Conservation (phyloP, 225 moss, liverwort and hornwort species). For the Rhytidiadelphus loreus region DNA sequence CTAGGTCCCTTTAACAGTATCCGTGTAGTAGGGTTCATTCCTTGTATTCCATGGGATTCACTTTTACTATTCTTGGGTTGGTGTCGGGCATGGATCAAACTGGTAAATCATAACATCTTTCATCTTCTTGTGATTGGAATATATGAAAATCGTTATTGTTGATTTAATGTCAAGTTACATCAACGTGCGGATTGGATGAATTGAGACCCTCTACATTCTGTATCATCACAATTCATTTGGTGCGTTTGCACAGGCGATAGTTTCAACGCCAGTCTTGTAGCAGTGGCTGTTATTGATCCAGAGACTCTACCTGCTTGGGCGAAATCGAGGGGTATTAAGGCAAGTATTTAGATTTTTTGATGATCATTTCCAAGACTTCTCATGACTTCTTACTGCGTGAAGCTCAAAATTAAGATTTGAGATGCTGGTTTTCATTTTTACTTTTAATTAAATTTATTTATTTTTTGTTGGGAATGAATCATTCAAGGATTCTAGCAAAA, state of each 20-base stretch:
- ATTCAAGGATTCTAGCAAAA: neutral
- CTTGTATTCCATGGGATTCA: neutral
- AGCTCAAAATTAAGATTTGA: neutral
- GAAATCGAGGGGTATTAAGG: constrained; percentile 69
- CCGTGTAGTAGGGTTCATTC: neutral
- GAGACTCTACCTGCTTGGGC: constrained; percentile 80
- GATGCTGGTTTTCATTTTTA: neutral
- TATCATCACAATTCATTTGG: neutral
- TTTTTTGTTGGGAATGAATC: neutral
- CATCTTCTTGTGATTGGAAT: neutral
- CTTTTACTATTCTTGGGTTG: neutral
- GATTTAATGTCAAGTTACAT: neutral
- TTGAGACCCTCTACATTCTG: neutral
- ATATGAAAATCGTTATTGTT: neutral
- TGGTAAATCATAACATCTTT: neutral
- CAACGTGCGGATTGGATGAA: neutral
- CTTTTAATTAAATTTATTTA: neutral
- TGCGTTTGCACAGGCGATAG: constrained; percentile 55
- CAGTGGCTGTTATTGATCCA: constrained; percentile 79
- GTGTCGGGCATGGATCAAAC: too few relatives aligned
- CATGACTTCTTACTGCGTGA: neutral
- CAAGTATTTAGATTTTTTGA: neutral
- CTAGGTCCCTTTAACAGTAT: neutral
- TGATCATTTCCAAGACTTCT: neutral
- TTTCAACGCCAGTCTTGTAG: constrained; percentile 75